phyloP scores from a whole-genome alignment of 441 rosid genomes.

The Populus hybrid region DNA sequence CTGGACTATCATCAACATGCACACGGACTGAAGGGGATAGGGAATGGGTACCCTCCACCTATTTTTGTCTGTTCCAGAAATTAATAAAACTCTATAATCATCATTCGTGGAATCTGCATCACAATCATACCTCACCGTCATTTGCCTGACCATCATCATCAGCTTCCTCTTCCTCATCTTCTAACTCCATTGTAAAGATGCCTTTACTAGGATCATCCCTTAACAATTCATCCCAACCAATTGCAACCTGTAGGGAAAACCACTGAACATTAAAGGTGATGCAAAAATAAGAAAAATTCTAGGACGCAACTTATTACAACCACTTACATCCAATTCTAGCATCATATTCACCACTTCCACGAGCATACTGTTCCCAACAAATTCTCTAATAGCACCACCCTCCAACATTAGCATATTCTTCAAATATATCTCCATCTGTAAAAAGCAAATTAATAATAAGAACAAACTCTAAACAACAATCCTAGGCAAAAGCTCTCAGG shows the following conservation, averaged over 20 bases:
- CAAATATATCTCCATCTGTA: constrained; percentile 49
- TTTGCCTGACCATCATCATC: constrained; percentile 26
- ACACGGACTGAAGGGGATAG: background rate
- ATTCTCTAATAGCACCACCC: constrained; percentile 60
- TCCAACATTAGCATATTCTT: constrained; percentile 79
- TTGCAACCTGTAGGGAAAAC: constrained; percentile 44
- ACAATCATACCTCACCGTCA: constrained; percentile 44
- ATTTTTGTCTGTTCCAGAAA: background rate
- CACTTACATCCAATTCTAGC: constrained; percentile 79
- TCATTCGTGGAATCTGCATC: background rate
- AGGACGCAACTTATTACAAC: background rate
- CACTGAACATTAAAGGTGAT: background rate
- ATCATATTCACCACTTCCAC: constrained; percentile 61
- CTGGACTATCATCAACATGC: background rate
- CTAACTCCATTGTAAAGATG: constrained; percentile 77
- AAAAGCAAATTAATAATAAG: background rate
- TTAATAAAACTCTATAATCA: background rate
- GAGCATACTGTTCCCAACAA: constrained; percentile 65
- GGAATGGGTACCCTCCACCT: background rate
- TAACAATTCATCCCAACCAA: constrained; percentile 68
- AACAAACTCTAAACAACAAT: background rate
- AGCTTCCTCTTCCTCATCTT: constrained; percentile 43
- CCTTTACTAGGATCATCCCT: constrained; percentile 66
- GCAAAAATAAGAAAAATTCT: constrained; percentile 8
- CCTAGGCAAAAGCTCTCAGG: background rate